These are phyloP conservation scores for Secale cereale DNA, from an alignment of 176 grass and related monocot genomes.

Conservation along the genomic window DNA sequence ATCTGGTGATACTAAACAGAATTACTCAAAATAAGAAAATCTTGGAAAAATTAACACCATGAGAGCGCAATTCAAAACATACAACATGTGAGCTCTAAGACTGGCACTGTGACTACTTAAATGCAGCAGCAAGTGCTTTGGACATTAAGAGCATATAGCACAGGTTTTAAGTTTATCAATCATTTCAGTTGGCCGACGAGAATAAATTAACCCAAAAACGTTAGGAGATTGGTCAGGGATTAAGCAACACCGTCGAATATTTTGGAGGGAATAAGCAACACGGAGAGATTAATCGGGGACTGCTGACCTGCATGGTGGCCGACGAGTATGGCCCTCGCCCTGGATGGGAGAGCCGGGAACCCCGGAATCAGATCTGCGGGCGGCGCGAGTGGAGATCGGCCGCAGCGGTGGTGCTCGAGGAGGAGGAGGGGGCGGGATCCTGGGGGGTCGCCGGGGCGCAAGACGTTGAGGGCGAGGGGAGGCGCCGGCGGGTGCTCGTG, in stretches of 20 bases:
- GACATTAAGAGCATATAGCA: neutral
- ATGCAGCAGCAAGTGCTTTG: neutral
- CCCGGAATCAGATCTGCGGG: neutral
- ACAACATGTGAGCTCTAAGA: neutral
- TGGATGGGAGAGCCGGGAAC: neutral
- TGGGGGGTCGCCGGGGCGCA: neutral
- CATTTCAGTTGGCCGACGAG: neutral
- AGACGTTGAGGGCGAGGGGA: no score
- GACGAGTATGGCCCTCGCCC: neutral
- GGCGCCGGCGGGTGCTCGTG: neutral
- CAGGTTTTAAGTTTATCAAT: neutral
- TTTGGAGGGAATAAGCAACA: neutral
- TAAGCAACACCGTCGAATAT: neutral
- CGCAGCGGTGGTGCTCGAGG: neutral
- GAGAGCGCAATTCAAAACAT: neutral
- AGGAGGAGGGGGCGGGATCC: no score
- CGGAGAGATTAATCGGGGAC: neutral
- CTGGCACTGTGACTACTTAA: neutral
- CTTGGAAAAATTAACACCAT: neutral
- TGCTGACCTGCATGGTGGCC: constrained; percentile 4
- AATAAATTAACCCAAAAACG: neutral
- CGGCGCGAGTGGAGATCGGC: neutral
- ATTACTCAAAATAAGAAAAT: neutral
- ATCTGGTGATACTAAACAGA: neutral
- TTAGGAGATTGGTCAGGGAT: neutral